Conservation (phyloP, 345 rosid genomes). For the Eucalyptus tenuipes region DNA sequence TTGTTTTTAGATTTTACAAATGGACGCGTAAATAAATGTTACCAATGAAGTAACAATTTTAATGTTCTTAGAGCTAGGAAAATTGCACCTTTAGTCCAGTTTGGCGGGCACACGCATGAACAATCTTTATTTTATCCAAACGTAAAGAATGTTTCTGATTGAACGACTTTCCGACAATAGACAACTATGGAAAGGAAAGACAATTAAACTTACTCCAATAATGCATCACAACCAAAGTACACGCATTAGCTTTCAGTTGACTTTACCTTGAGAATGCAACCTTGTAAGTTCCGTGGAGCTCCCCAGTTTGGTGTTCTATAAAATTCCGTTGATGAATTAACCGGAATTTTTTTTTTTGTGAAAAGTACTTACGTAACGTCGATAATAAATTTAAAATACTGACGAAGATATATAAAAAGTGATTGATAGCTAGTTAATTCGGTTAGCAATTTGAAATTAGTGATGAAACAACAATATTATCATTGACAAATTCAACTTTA, state of each 20-base stretch:
- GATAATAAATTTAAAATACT: background rate
- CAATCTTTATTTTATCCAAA: background rate
- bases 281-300: too few relatives aligned
- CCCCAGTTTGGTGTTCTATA: too few relatives aligned
- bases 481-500: background rate
- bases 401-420: background rate
- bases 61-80: too few relatives aligned
- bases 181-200: background rate
- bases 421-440: background rate
- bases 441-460: background rate
- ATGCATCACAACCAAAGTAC: too few relatives aligned
- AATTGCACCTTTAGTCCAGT: too few relatives aligned
- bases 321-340: too few relatives aligned
- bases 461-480: background rate
- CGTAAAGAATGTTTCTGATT: background rate
- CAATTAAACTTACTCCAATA: too few relatives aligned
- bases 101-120: background rate
- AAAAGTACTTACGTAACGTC: background rate
- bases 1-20: background rate
- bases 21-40: background rate
- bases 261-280: too few relatives aligned
- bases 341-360: background rate
- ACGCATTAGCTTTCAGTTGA: too few relatives aligned
- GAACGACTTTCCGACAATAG: background rate
- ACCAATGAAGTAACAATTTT: background rate